A percentile compares a stretch with the other conserved stretches of the same genome.
Evolutionary conservation across 352 stramenopile genomes (phyloP).

Genomic region (Halophytophthora polymorphica): DNA sequence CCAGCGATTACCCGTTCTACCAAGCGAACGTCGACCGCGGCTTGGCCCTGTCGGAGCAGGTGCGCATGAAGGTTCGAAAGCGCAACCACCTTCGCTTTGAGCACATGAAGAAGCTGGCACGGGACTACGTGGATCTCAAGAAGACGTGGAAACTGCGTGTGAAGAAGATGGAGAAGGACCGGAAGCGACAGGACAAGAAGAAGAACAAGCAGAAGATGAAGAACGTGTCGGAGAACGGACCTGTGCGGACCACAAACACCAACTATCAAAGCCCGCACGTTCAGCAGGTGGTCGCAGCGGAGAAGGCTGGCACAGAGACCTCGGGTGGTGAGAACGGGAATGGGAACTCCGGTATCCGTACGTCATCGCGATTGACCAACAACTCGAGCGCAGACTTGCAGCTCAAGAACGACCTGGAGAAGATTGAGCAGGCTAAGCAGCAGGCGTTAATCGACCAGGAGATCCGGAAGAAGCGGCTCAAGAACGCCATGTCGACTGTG

Average conservation of each 20-base stretch:
- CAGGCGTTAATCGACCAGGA: slow-evolving; percentile 79
- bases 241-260: slow-evolving; percentile 31
- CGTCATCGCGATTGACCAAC: slow-evolving; percentile 82
- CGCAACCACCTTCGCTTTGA: slow-evolving; percentile 69
- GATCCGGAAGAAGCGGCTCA: slow-evolving; percentile 75
- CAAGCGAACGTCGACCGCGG: slow-evolving; percentile 62
- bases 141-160: slow-evolving; percentile 81
- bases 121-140: slow-evolving; percentile 80
- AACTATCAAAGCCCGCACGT: slow-evolving; percentile 40
- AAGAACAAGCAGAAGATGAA: slow-evolving; percentile 37
- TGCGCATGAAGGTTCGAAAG: slow-evolving; percentile 60
- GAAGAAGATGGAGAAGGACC: slow-evolving; percentile 86
- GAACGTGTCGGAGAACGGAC: slow-evolving; percentile 22
- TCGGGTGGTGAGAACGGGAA: slow-evolving; percentile 4
- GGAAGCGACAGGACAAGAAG: slow-evolving; percentile 82
- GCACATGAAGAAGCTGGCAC: slow-evolving; percentile 62
- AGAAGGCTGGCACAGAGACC: slow-evolving; percentile 25
- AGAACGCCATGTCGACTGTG: slow-evolving; percentile 79
- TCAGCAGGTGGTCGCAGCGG: slow-evolving; percentile 34
- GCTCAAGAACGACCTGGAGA: slow-evolving; percentile 72
- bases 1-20: slow-evolving; percentile 76
- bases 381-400: slow-evolving; percentile 79
- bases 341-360: slow-evolving; percentile 44
- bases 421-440: slow-evolving; percentile 75
- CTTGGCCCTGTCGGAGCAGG: slow-evolving; percentile 37